A percentile compares a stretch with the other conserved stretches of the same genome.
Conservation (phyloP, 306 rosid genomes). For the Cajanus cajan region DNA sequence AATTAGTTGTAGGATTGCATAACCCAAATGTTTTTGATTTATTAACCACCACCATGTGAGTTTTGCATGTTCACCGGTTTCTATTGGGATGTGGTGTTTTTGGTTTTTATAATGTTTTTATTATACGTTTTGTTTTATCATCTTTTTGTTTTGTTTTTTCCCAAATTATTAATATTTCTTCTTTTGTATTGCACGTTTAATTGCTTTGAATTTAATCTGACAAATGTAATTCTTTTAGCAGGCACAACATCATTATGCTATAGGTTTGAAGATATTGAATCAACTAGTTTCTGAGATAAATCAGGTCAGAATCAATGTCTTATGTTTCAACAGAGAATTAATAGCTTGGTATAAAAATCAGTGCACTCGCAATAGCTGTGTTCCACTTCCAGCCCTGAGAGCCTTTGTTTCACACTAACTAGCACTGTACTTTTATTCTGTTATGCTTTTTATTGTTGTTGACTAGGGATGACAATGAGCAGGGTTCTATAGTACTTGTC, state of each 20-base stretch:
- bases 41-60: not conserved
- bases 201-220: constrained; percentile 27
- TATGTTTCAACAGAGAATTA: not conserved
- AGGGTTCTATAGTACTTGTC: too few relatives aligned
- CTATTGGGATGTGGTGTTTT: not conserved
- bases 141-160: not conserved
- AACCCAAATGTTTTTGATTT: not conserved
- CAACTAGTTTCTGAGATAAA: constrained; percentile 54
- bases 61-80: not conserved
- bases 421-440: not conserved
- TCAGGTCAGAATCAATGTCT: constrained; percentile 41
- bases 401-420: not conserved
- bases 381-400: not conserved
- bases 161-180: not conserved
- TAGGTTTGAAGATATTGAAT: constrained; percentile 53
- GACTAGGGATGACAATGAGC: too few relatives aligned
- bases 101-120: not conserved
- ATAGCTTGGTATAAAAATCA: not conserved
- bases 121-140: not conserved
- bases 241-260: constrained; percentile 49
- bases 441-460: not conserved
- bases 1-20: not conserved
- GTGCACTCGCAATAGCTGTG: not conserved
- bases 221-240: constrained; percentile 23
- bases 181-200: not conserved